Evolutionary conservation across 805 yeast species (phyloP), one percentile per base, ranked within the genome.

Genomic region (Starmerella riodocensis): DNA sequence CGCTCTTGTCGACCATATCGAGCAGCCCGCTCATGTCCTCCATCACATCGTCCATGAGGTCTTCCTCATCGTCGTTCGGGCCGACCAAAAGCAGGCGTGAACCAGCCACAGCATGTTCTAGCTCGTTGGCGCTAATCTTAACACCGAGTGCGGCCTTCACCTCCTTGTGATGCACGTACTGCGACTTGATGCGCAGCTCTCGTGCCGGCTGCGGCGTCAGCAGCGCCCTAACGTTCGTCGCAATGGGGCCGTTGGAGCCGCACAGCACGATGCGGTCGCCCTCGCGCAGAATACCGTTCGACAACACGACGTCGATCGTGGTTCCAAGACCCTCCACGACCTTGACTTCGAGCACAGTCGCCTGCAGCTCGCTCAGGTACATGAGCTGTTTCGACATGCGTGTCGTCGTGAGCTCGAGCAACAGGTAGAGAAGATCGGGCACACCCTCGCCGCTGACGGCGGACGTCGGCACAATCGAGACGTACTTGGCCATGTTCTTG

Each of bases 391-490:
- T 86, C 49, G 95, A 82, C 99, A 91, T 91, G 69, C 98, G 80
- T 76, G 83, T 81, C 66, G 91, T 97, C 13, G 98, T 91, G 55
- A 91, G 73, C 64, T 91, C 97, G 54, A 91, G 71, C 57, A 91
- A 69, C 62, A 91, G 72, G 88, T 95, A 85, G 57, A 91, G 74
- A 66, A 91, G 71, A 74, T 91, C 99, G 36, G 99, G 98, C 53
- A 91, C 93, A 81, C 99, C 99, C 66, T 91, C 99, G 62, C 99
- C 99, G 12, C 96, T 86, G 32, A 86, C 93, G 40, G 99, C 99
- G 47, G 97, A 88, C 16, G 99, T 91, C 53, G 99, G 98, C 32
- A 91, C 94, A 54, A 91, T 80, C 27, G 96, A 85, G 40, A 91
- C 98, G 56, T 78, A 84, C 61, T 85, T 84, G 41, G 96, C 66